A percentile compares a stretch with the other conserved stretches of the same genome.
These are phyloP conservation scores for Leptomonas pyrrhocoris DNA, from an alignment of 208 protist genomes.

Conservation along the genomic window DNA sequence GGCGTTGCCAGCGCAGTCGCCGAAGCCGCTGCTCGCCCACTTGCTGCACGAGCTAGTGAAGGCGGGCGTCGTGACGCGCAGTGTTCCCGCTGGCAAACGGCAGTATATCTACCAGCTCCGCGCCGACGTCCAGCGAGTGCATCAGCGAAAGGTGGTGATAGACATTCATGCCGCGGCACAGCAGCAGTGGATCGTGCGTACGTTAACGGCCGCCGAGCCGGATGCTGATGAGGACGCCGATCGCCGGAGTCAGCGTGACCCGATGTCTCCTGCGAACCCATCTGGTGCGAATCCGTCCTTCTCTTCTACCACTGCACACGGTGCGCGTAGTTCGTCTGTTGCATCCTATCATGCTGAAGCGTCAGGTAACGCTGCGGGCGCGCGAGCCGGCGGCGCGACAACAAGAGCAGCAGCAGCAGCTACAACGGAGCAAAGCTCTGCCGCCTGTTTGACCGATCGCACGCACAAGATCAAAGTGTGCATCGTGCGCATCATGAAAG, in stretches of 20 bases:
- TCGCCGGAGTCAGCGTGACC: conserved; percentile 10
- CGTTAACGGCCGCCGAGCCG: conserved; percentile 21
- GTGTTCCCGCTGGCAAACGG: conserved; percentile 21
- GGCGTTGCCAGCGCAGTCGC: conserved; percentile 42
- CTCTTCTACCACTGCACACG: neutral
- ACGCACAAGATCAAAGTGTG: conserved; percentile 54
- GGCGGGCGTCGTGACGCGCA: conserved; percentile 53
- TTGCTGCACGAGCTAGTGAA: conserved; percentile 61
- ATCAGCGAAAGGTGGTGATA: conserved; percentile 45
- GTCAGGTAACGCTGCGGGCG: neutral
- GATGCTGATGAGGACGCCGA: conserved; percentile 14
- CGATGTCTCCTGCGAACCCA: conserved; percentile 15
- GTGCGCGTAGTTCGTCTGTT: neutral
- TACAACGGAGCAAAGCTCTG: conserved; percentile 6
- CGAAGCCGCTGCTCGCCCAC: conserved; percentile 52
- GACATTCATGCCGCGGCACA: conserved; percentile 45
- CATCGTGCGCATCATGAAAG: conserved; percentile 68
- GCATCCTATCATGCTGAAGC: neutral
- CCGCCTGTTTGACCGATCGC: conserved; percentile 20
- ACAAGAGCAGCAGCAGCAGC: neutral
- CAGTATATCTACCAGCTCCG: conserved; percentile 49
- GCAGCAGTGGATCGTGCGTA: conserved; percentile 29
- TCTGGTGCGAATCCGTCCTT: neutral
- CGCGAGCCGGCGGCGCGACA: neutral
- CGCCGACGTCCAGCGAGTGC: conserved; percentile 35